Percentiles rank a stretch among this genome's conserved stretches.
These are phyloP conservation scores for Penicillium rolfsii DNA, from an alignment of 2,329 filamentous ascomycete genomes.

Conservation along the genomic window DNA sequence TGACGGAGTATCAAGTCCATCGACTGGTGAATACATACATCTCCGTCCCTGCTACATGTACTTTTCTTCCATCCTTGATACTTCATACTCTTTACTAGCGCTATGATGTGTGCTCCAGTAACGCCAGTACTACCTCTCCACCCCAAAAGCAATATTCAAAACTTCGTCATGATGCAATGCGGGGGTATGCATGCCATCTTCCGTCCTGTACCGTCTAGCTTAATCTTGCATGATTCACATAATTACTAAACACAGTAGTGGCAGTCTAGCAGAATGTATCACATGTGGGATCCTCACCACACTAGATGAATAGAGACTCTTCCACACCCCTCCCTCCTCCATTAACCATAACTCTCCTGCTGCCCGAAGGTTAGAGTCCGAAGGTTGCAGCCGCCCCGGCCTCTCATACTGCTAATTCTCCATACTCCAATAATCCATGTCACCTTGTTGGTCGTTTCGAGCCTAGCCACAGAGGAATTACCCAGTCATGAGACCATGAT, in stretches of 20 bases:
- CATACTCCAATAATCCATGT: background rate
- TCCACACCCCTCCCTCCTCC: background rate
- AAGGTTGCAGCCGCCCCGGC: slow-evolving; percentile 19
- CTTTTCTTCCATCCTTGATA: background rate
- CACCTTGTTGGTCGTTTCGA: background rate
- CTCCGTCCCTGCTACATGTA: background rate
- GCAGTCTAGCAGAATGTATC: background rate
- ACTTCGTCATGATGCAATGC: slow-evolving; percentile 6
- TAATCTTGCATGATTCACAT: background rate
- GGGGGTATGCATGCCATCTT: background rate
- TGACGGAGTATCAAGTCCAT: background rate
- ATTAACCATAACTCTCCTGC: background rate
- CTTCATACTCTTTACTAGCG: background rate
- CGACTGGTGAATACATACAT: background rate
- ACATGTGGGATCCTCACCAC: background rate
- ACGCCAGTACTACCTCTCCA: background rate
- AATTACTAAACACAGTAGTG: background rate
- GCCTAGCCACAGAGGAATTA: slow-evolving; percentile 12
- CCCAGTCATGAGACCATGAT: slow-evolving; percentile 23
- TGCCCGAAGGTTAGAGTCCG: slow-evolving; percentile 11
- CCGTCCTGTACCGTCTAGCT: background rate
- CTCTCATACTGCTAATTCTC: background rate
- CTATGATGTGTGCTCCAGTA: background rate
- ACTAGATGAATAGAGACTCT: background rate
- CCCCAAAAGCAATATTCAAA: background rate